phyloP scores from a whole-genome alignment of 177 flowering plant species.

The Telopea speciosissima region DNA sequence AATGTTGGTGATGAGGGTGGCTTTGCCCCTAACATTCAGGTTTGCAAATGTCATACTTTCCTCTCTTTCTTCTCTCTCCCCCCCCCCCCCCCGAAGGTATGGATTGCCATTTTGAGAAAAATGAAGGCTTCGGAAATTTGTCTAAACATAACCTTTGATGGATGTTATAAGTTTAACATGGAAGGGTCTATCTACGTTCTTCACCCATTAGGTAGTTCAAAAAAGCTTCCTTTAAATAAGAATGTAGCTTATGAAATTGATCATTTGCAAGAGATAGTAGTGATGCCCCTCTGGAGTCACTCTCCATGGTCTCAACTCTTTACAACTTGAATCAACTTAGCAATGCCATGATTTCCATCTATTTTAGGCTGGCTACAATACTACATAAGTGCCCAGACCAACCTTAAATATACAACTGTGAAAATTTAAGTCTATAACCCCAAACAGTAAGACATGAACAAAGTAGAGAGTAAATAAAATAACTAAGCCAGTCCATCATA shows the following conservation, averaged over 20 bases:
- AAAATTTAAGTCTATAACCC: too few relatives aligned
- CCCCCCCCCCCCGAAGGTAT: too few relatives aligned
- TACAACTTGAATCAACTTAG: too few relatives aligned
- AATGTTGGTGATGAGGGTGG: slow-evolving; percentile 94
- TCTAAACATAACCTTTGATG: not conserved
- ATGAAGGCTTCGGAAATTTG: not conserved
- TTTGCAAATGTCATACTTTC: slow-evolving; percentile 1
- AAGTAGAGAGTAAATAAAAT: too few relatives aligned
- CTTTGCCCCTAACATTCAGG: slow-evolving; percentile 90
- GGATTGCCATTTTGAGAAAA: not conserved
- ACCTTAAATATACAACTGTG: not conserved
- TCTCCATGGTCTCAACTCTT: not conserved
- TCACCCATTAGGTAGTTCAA: too few relatives aligned
- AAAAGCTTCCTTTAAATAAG: not conserved
- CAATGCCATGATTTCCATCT: too few relatives aligned
- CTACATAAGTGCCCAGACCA: not conserved
- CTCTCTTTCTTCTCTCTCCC: not conserved
- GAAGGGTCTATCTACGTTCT: not conserved
- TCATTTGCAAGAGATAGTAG: not conserved
- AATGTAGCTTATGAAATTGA: not conserved
- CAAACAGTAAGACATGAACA: too few relatives aligned
- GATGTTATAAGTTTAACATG: not conserved
- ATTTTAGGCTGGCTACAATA: too few relatives aligned
- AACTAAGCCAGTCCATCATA: not conserved
- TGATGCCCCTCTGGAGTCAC: not conserved